A percentile compares a stretch with the other conserved stretches of the same genome.
phyloP scores from a whole-genome alignment of 164 flowering plant genomes.

The Macadamia tetraphylla region DNA sequence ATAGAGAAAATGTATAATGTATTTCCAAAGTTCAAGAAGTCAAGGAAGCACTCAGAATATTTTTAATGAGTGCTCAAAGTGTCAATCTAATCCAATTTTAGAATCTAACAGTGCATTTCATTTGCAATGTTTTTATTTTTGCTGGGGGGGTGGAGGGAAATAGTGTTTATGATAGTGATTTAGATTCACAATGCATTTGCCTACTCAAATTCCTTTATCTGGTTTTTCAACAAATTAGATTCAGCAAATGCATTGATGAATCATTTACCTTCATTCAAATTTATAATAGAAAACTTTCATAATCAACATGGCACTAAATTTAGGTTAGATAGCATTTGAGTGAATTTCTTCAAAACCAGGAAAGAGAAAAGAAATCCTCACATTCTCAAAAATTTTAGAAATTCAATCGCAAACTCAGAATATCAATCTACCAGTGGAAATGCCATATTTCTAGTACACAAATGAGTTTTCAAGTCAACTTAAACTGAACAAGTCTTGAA shows the following conservation, averaged over 20 bases:
- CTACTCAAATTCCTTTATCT: no score
- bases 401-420: no score
- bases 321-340: background rate
- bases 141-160: no score
- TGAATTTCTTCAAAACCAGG: background rate
- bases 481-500: background rate
- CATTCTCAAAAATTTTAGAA: background rate
- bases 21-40: background rate
- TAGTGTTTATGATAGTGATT: no score
- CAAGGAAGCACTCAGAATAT: background rate
- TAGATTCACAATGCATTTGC: no score
- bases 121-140: no score
- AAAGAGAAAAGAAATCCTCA: background rate
- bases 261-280: no score
- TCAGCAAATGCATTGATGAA: no score
- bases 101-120: no score
- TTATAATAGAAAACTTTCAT: no score
- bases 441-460: background rate
- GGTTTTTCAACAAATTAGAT: no score
- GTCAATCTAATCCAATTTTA: no score
- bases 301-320: background rate
- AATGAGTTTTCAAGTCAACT: background rate
- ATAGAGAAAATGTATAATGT: background rate
- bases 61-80: background rate
- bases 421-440: background rate